Base-by-base conservation (phyloP, 306 rosid genomes). In the Delonix regia region DNA sequence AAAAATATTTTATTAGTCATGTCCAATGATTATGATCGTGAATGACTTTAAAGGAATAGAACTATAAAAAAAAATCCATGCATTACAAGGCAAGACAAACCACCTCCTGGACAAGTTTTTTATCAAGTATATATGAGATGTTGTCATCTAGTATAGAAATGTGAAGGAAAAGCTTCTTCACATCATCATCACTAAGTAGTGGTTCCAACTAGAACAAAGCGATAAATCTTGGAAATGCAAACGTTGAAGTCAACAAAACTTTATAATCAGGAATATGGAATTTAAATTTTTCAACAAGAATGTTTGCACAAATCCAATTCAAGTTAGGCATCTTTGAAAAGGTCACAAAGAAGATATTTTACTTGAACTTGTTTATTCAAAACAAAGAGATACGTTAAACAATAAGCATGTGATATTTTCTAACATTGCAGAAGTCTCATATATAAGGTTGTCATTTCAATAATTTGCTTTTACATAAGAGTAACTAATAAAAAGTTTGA, bases 231-330 rank as follows among this genome's bases (percentile, higher is more conserved):
- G 69, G 62, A 47, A 88, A 75, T 52, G n/a, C 62, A 21, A 18
- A 75, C 48, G 86, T 71, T 25, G 89, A 85, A 27, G 87, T 83
- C 56, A 83, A 89, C 82, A 88, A 36, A 51, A 85, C 41, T 73
- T 88, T 88, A 78, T 51, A 81, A 28, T 55, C 22, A 28, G 79
- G 70, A 7, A 72, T n/a, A 16, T 69, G 9, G 13, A 74, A 73
- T 9, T 9, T 4, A 4, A 84, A 68, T 16, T 51, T 84, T 1
- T 78, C 78, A 71, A 71, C 38, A 34, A 83, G 75, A 55, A n/a
- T n/a, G n/a, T n/a, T n/a, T n/a, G n/a, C n/a, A n/a, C n/a, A n/a
- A n/a, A n/a, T n/a, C n/a, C n/a, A n/a, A n/a, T 56, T 68, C 75
- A 84, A 22, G 69, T 67, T 59, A n/a, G 76, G 86, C 6, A 25